Base-by-base conservation (phyloP, 129 eudicot species). In the Silybum marianum region DNA sequence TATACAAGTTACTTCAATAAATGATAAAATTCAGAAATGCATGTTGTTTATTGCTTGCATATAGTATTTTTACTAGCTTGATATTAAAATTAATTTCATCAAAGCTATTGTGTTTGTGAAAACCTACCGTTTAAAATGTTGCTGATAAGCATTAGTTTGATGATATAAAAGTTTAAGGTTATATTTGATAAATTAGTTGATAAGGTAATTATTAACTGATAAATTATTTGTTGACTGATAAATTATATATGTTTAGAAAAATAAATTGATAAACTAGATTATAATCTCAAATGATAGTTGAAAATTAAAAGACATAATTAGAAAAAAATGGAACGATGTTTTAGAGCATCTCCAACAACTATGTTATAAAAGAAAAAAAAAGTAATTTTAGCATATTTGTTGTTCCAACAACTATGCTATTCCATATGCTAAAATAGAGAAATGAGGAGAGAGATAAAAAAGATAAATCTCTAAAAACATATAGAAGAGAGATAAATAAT, bases 61-160 rank as follows among this genome's bases (percentile, higher is more conserved):
- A 46, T 28, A 68, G 58, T 32, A 19, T 16, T 71, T 10, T 36
- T 40, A n/a, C 32, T 3, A 80, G 36, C 44, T 72, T 62, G 62
- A 60, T 32, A 19, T 26, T 62, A n/a, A 72, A 8, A 44, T 71
- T 73, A 14, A 12, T 71, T 62, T 62, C 16, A 78, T 72, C 72
- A 30, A 28, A 73, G 44, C 68, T 73, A 23, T 22, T 62, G 63
- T 72, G 46, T 72, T 81, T 38, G 69, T 74, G 26, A 22, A 44
- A 74, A 67, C 66, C 40, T 74, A 44, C 51, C 2, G 44, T 71
- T 19, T 28, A 23, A 10, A 60, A 7, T 58, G 25, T 83, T 77
- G 74, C n/a, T 51, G 58, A 77, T 69, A 77, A 77, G 73, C 62
- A 7, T 60, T 58, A 26, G 73, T 69, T 36, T 25, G 54, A 19